These are phyloP conservation scores for Cornus florida DNA, from an alignment of 148 eudicot genomes.

Conservation along the genomic window DNA sequence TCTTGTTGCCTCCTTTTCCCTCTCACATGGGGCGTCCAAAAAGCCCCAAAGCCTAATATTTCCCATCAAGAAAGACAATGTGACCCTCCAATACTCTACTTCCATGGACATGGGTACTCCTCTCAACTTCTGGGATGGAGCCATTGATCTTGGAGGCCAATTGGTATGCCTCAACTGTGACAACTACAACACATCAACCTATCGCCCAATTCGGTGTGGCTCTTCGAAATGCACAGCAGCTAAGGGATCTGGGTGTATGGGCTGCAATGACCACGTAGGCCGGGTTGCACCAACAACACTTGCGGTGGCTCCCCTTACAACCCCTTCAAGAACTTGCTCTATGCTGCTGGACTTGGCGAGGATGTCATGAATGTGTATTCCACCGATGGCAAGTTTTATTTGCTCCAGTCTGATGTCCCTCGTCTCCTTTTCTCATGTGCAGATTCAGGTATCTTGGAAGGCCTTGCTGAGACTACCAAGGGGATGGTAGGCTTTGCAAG, in stretches of 20 bases:
- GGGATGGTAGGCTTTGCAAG: conserved; percentile 34
- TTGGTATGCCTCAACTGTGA: conserved; percentile 10
- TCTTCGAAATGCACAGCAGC: conserved; percentile 14
- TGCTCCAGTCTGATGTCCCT: background rate
- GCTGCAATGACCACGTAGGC: conserved; percentile 22
- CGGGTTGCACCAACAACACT: conserved; percentile 38
- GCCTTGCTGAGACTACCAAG: conserved; percentile 24
- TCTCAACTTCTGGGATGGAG: background rate
- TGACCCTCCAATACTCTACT: background rate
- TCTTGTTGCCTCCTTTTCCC: background rate
- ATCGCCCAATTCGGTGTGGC: conserved; percentile 23
- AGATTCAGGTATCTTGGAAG: conserved; percentile 17
- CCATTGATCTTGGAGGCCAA: conserved; percentile 17
- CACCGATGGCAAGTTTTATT: background rate
- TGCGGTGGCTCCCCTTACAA: conserved; percentile 29
- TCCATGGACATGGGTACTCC: background rate
- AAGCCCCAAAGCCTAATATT: background rate
- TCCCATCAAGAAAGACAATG: background rate
- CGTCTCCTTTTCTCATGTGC: conserved; percentile 30
- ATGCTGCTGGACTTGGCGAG: conserved; percentile 12
- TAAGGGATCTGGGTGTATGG: conserved; percentile 17
- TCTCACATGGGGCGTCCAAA: background rate
- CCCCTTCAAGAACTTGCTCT: conserved; percentile 15
- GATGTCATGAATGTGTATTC: background rate
- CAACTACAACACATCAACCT: conserved; percentile 13